Evolutionary conservation across 129 eudicot genomes (phyloP), one percentile per base, ranked within the genome.

Genomic region (Ambrosia artemisiifolia): DNA sequence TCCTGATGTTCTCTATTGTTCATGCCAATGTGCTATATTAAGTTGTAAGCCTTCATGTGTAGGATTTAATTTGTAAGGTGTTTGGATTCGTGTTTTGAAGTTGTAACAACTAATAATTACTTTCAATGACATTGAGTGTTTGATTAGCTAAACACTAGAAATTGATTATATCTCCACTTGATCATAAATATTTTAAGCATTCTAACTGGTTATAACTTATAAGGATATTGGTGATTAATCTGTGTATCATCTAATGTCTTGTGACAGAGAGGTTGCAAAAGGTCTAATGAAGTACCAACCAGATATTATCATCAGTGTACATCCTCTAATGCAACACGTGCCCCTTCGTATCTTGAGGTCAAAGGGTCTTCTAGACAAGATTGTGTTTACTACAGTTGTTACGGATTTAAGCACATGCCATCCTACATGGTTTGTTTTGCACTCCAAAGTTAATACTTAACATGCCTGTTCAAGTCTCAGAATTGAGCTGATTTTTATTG

Each of bases 251-350:
- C 35, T 65, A 75, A 40, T 66, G 44, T 28, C 54, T 50, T 82
- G 61, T 78, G 50, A 40, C 88, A 94, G 99, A 74, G 96, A 94
- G 84, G 97, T 94, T 62, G 93, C 96, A 32, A 88, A 83, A 81
- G 99, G 97, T 68, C 80, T 94, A 85, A 88, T 94, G 92, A 90
- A 94, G 80, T 94, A 94, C 86, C 83, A 78, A 69, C 97, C 99
- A 61, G 99, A 94, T 85, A 88, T 94, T 24, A 94, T 94, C 74
- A 90, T 94, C 79, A 94, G 97, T 43, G 99, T 94, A 67, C 99
- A 94, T 84, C 99, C 99, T 63, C 72, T 94, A 63, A 94, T 94
- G 99, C 99, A 94, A 78, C 99, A 94, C 76, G 99, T 94, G 48
- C 97, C 99, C 9, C 99, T 94, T 66, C 97, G 96, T 53, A 73